Evolutionary conservation across 257 asterid species (phyloP).

Genomic region (Buddleja alternifolia): DNA sequence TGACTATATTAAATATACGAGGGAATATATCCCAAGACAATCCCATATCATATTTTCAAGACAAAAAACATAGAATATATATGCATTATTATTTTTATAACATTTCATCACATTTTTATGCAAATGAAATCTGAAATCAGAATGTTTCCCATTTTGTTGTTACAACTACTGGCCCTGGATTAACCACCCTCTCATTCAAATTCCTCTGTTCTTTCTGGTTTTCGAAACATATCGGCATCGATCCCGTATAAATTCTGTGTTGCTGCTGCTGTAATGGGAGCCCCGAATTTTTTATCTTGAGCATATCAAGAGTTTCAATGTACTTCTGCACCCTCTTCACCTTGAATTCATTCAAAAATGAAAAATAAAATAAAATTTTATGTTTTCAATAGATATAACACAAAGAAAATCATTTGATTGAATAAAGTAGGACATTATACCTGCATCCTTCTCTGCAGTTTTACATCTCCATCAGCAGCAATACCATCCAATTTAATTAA

Average conservation of each 20-base stretch:
- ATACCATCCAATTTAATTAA: constrained; percentile 83
- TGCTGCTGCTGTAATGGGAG: constrained; percentile 38
- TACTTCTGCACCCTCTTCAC: constrained; percentile 90
- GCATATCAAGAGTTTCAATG: constrained; percentile 76
- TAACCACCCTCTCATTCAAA: constrained; percentile 35
- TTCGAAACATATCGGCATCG: constrained; percentile 34
- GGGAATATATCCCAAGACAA: constrained; percentile 16
- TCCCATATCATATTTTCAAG: constrained; percentile 26
- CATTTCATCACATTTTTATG: constrained; percentile 17
- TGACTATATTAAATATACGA: neutral
- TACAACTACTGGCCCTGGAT: constrained; percentile 54
- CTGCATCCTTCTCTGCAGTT: constrained; percentile 88
- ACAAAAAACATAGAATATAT: constrained; percentile 7
- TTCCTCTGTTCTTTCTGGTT: constrained; percentile 43
- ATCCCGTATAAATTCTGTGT: constrained; percentile 32
- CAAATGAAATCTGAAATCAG: constrained; percentile 29
- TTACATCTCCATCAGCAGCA: constrained; percentile 89
- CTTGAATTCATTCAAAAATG: constrained; percentile 35
- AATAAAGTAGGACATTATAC: constrained; percentile 30
- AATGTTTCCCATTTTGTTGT: constrained; percentile 89
- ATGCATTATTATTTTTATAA: constrained; percentile 7
- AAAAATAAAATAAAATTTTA: too few species aligned
- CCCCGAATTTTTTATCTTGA: constrained; percentile 62
- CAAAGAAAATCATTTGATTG: neutral
- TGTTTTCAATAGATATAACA: neutral